These are phyloP conservation scores for Hibiscus mutabilis DNA, from an alignment of 345 rosid genomes.

Conservation along the genomic window DNA sequence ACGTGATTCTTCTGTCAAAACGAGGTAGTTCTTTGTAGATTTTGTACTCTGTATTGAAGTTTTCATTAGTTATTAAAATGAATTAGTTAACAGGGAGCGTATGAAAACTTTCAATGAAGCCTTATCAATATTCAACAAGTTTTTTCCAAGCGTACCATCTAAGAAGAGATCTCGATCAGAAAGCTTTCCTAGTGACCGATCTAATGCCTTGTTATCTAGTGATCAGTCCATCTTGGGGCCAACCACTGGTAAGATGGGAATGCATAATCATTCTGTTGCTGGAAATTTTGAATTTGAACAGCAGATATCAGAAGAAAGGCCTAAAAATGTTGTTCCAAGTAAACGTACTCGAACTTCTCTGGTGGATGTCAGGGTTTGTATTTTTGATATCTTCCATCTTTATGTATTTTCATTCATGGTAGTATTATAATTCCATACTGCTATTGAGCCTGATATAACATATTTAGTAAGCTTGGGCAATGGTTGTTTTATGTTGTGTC, in stretches of 20 bases:
- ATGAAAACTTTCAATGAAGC: constrained; percentile 68
- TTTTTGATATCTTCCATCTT: constrained; percentile 11
- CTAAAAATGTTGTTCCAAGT: constrained; percentile 58
- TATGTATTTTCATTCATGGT: constrained; percentile 7
- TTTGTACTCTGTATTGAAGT: constrained; percentile 11
- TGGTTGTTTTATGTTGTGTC: background rate
- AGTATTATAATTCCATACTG: background rate
- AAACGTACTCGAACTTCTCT: constrained; percentile 91
- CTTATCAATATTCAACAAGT: constrained; percentile 69
- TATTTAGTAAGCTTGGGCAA: constrained; percentile 1
- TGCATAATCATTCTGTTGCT: constrained; percentile 51
- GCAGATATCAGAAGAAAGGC: constrained; percentile 68
- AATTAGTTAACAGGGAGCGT: constrained; percentile 63
- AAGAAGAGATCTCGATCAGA: constrained; percentile 90
- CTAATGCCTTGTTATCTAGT: constrained; percentile 40
- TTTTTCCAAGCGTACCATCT: constrained; percentile 59
- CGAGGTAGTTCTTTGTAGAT: constrained; percentile 59
- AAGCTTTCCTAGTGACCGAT: constrained; percentile 50
- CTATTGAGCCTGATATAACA: background rate
- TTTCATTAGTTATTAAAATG: constrained; percentile 26
- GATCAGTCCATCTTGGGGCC: constrained; percentile 57
- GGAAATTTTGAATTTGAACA: constrained; percentile 68
- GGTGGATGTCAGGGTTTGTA: constrained; percentile 64
- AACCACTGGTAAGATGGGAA: constrained; percentile 62
- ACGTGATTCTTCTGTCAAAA: constrained; percentile 58